Base-by-base conservation (phyloP, 164 flowering plant genomes). In the Annona cherimola region DNA sequence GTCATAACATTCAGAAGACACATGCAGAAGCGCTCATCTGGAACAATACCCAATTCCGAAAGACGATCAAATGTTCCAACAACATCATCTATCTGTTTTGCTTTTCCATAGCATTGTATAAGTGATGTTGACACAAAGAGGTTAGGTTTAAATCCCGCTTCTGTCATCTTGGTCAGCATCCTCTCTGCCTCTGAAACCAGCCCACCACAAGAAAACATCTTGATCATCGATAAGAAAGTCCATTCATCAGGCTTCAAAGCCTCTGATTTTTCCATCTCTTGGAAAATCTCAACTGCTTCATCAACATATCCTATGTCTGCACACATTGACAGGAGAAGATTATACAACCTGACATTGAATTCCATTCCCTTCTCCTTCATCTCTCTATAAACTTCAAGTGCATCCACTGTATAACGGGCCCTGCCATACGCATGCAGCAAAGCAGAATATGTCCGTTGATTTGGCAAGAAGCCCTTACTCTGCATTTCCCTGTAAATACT, bases 31-130 rank as follows among this genome's bases (percentile, higher is more conserved):
- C 91, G 79, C 54, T 89, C 94, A 81, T 94, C 99, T 4, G 93
- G 91, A 70, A 81, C 76, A 62, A 90, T 84, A 9, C 86, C 89
- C 69, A 83, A 67, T 43, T 85, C 90, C 18, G 78, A 3, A 59
- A 89, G 74, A n/a, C 76, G 77, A 75, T 89, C 66, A 69, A 88
- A 87, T 35, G 89, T 83, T 76, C 73, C 85, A 67, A 92, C 97
- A 62, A 94, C 94, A 83, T 89, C 94, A 85, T 88, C 95, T 0
- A 81, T 83, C 12, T 77, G 85, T 73, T 86, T 88, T 4, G 89
- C 94, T 78, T 88, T 94, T 43, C 99, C 99, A 77, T 91, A 92
- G 76, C 97, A 89, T 50, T 94, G 97, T 63, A 92, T 81, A 19
- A 94, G 84, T 14, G 97, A 94, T 18, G 99, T 94, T 70, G 88